Evolutionary conservation across 2,329 filamentous ascomycete genomes (phyloP), one percentile per base, ranked within the genome.

Genomic region (Alternaria hordeiaustralica): DNA sequence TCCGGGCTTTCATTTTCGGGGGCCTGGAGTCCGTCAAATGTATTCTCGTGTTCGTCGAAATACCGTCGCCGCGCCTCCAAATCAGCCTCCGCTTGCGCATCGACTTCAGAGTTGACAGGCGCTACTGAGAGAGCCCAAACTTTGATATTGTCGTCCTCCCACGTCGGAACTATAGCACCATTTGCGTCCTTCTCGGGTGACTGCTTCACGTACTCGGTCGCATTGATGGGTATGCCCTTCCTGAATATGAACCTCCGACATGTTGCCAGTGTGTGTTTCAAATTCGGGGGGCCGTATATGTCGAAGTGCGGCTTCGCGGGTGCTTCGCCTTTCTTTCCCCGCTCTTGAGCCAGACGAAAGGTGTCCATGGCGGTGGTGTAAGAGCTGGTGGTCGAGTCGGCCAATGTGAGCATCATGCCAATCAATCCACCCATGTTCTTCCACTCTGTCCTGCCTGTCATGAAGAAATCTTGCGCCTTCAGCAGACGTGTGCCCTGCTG

Each of bases 191-290:
- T 75, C n/a, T 65, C 64, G 13, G 69, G 65, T 4, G 71, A 57
- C 12, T 63, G 63, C n/a, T 73, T 66, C 12, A 65, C 65, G 60
- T 92, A 87, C 79, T 99, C 96, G 66, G 88, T 85, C 2, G 90
- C 85, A 30, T 82, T 83, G n/a, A 97, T 81, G 0, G 91, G 90
- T 76, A 97, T 86, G 0, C 92, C 90, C 71, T 92, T 94, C 41
- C 96, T 87, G 72, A 97, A 95, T 54, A 98, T 88, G 79, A 97
- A 97, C 30, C 90, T 85, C 49, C 96, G 87, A 15, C 91, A 90
- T 0, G 94, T 92, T n/a, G 93, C 94, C 60, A 99, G 80, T 6
- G 88, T 86, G 75, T 97, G 91, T 49, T 89, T 87, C 58, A 98
- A 80, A 76, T 98, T 98, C 55, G 89, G 88, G 5, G 90, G 89